Percentiles rank a stretch among this genome's conserved stretches.
phyloP scores from a whole-genome alignment of 495 filamentous ascomycete genomes.

The Saxophila tyrrhenica region DNA sequence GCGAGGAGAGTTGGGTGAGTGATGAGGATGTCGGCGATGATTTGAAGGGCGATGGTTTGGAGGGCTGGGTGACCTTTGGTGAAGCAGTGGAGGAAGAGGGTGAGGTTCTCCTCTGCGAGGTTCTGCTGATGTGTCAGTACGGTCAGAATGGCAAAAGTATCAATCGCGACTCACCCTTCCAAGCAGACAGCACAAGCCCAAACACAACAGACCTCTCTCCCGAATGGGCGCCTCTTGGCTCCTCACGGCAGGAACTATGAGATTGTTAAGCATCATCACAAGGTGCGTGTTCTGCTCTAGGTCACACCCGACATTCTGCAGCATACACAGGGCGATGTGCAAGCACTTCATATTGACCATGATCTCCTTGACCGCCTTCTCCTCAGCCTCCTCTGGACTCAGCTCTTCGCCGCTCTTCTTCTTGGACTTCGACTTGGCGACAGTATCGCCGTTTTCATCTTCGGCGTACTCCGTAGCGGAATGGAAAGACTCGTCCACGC shows the following conservation, averaged over 20 bases:
- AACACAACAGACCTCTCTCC: constrained; percentile 75
- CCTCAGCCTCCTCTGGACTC: constrained; percentile 31
- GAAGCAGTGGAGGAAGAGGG: constrained; percentile 91
- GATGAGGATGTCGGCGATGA: constrained; percentile 85
- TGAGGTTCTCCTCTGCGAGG: constrained; percentile 85
- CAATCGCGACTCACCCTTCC: constrained; percentile 50
- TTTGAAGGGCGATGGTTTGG: constrained; percentile 80
- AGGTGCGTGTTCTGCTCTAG: constrained; percentile 78
- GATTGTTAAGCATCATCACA: constrained; percentile 89
- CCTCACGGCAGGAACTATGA: constrained; percentile 87
- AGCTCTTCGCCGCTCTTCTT: constrained; percentile 21
- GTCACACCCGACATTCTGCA: constrained; percentile 76
- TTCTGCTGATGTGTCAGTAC: constrained; percentile 33
- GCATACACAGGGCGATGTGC: constrained; percentile 94
- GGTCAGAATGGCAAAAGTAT: background rate
- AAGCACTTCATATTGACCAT: constrained; percentile 97
- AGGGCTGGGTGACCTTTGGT: constrained; percentile 81
- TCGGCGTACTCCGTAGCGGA: constrained; percentile 67
- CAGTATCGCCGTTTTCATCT: constrained; percentile 41
- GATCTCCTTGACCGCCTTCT: constrained; percentile 76
- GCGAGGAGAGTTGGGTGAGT: constrained; percentile 67
- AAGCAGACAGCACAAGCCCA: constrained; percentile 83
- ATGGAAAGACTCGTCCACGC: constrained; percentile 72
- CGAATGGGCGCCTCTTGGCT: constrained; percentile 87
- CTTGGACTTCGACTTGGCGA: constrained; percentile 41